These are phyloP conservation scores for Colletotrichum australisinense DNA, from an alignment of 2,329 filamentous ascomycete genomes.

Conservation along the genomic window DNA sequence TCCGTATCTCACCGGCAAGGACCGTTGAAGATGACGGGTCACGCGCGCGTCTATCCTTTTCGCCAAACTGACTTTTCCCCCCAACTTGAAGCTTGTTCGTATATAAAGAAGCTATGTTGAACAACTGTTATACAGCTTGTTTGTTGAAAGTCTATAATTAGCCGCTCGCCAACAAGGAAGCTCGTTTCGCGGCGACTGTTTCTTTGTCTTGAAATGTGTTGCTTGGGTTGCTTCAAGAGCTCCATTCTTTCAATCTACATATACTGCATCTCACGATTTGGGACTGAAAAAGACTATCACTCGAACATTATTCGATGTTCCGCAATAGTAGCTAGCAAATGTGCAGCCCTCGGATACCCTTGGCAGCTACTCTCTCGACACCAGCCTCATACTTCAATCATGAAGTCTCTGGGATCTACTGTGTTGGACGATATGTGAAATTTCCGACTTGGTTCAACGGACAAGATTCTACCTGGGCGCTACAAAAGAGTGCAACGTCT, in stretches of 20 bases:
- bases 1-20: not conserved
- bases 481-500: too few species aligned
- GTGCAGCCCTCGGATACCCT: too few species aligned
- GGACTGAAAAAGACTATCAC: not conserved
- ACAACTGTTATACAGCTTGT: not conserved
- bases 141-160: not conserved
- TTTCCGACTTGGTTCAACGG: too few species aligned
- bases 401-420: too few species aligned
- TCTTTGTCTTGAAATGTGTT: not conserved
- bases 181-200: not conserved
- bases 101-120: not conserved
- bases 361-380: too few species aligned
- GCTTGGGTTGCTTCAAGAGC: not conserved
- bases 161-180: not conserved
- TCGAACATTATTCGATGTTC: too few species aligned
- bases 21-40: not conserved
- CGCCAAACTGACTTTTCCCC: not conserved
- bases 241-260: not conserved
- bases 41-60: not conserved
- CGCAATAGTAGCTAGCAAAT: fast-evolving
- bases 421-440: too few species aligned
- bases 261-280: not conserved
- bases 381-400: too few species aligned
- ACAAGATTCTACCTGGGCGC: too few species aligned
- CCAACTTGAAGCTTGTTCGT: not conserved